Evolutionary conservation across 352 stramenopile species (phyloP).

Genomic region (Blastocystis sp.): DNA sequence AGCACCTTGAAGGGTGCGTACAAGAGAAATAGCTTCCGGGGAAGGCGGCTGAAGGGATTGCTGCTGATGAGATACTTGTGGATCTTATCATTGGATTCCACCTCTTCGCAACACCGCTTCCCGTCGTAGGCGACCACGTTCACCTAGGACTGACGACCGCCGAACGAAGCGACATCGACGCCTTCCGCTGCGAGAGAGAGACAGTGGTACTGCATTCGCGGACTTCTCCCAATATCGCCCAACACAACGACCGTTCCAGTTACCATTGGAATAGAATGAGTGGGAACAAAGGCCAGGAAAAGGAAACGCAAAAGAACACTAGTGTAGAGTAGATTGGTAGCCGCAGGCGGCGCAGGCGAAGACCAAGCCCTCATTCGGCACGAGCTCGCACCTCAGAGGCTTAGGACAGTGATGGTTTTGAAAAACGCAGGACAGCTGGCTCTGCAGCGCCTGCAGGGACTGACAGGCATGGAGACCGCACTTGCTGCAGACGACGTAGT

Average conservation of each 20-base stretch:
- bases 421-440: constrained; percentile 17
- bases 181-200: constrained; percentile 83
- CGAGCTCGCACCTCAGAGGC: constrained; percentile 8
- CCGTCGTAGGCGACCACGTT: constrained; percentile 87
- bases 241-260: constrained; percentile 83
- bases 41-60: constrained; percentile 70
- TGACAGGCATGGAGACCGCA: constrained; percentile 11
- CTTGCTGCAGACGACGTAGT: constrained; percentile 10
- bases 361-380: not conserved
- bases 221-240: constrained; percentile 89
- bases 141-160: not conserved
- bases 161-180: constrained; percentile 39
- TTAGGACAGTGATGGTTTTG: constrained; percentile 40
- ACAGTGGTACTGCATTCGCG: constrained; percentile 98
- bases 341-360: constrained; percentile 40
- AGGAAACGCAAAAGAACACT: constrained; percentile 15
- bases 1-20: constrained; percentile 82
- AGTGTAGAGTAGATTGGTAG: constrained; percentile 19
- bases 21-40: constrained; percentile 77
- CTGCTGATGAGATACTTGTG: constrained; percentile 70
- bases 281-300: constrained; percentile 13
- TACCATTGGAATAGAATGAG: constrained; percentile 74
- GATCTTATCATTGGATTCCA: constrained; percentile 72
- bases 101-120: constrained; percentile 79
- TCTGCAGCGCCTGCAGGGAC: not conserved